These are phyloP conservation scores for Elsinoe perseae DNA, from an alignment of 2,329 filamentous ascomycete species.

Conservation along the genomic window DNA sequence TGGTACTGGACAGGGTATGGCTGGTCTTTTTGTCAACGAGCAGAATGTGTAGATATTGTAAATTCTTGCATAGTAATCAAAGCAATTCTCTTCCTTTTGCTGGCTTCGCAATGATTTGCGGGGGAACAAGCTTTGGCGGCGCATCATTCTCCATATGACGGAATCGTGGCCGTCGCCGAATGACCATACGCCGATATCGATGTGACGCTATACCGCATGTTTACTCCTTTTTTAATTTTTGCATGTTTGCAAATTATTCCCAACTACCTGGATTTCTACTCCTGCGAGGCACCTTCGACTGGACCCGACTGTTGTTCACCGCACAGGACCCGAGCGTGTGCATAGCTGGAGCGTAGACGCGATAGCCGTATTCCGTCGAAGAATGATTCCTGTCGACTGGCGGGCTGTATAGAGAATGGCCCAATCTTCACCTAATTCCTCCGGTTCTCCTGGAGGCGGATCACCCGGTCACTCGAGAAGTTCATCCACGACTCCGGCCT, in stretches of 20 bases:
- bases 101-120: not conserved
- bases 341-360: not conserved
- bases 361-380: not conserved
- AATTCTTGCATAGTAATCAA: slow-evolving; percentile 8
- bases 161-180: not conserved
- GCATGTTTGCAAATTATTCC: not conserved
- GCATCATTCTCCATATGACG: not conserved
- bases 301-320: not conserved
- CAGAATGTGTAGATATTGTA: slow-evolving; percentile 34
- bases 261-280: not conserved
- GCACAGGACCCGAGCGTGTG: not conserved
- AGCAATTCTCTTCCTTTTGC: not conserved
- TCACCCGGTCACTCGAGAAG: slow-evolving; percentile 11
- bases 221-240: slow-evolving; percentile 3
- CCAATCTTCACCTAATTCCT: not conserved
- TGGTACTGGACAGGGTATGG: slow-evolving; percentile 60
- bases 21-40: slow-evolving; percentile 59
- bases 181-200: slow-evolving; percentile 9
- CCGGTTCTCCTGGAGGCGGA: not conserved
- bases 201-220: slow-evolving; percentile 1
- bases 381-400: slow-evolving; percentile 10
- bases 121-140: slow-evolving; percentile 6
- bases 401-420: slow-evolving; percentile 15
- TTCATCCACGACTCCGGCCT: slow-evolving; percentile 11
- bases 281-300: not conserved